Percentiles rank a stretch among this genome's conserved stretches.
Conservation (phyloP, 192 early-diverging fungal species). For the Backusella psychrophila region DNA sequence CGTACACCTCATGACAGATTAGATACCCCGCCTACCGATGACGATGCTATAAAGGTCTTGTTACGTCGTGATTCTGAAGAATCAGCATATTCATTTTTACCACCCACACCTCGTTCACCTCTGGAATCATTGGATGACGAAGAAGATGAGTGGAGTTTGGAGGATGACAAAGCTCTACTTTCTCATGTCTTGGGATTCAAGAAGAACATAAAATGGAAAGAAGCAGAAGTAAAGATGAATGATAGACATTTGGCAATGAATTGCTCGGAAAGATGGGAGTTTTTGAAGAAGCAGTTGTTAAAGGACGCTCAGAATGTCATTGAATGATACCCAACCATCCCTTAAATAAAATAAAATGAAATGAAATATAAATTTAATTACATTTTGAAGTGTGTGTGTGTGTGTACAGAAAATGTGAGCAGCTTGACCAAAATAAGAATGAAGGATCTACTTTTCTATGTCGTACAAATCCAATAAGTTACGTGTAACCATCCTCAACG, state of each 20-base stretch:
- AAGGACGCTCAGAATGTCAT: slow-evolving; percentile 3
- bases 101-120: slow-evolving; percentile 16
- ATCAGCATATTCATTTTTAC: background rate
- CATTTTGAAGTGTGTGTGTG: background rate
- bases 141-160: slow-evolving; percentile 6
- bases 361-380: background rate
- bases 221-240: slow-evolving; percentile 8
- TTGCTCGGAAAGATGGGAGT: slow-evolving; percentile 23
- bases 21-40: background rate
- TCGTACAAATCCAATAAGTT: slow-evolving; percentile 4
- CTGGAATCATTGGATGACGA: background rate
- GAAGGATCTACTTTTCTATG: background rate
- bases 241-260: slow-evolving; percentile 12
- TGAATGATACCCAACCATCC: background rate
- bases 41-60: background rate
- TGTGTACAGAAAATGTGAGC: background rate
- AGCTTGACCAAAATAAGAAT: background rate
- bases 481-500: slow-evolving; percentile 21
- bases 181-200: background rate
- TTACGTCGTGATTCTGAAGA: background rate
- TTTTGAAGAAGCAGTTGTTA: slow-evolving; percentile 20
- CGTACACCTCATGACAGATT: background rate
- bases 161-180: slow-evolving; percentile 15
- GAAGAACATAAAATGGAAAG: slow-evolving; percentile 10
- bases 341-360: background rate